Evolutionary conservation across 129 eudicot species (phyloP).

Genomic region (Flaveria sonorensis): DNA sequence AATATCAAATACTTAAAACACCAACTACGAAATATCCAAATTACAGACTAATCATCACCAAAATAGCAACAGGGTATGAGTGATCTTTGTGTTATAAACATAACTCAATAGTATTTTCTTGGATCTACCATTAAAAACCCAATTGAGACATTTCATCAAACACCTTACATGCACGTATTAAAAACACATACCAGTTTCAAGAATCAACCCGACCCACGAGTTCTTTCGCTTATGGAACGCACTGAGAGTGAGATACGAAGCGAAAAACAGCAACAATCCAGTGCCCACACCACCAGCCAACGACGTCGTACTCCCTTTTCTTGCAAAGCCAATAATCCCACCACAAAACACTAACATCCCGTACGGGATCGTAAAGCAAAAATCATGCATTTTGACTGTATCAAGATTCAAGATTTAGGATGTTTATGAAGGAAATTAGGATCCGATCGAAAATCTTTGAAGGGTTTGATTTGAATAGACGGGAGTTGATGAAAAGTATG

Average conservation of each 20-base stretch:
- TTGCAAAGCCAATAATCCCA: constrained; percentile 78
- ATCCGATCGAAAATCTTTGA: constrained; percentile 28
- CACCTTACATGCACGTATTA: constrained; percentile 2
- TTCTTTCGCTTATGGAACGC: constrained; percentile 76
- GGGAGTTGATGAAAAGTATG: not conserved
- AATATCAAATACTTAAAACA: not conserved
- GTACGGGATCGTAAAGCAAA: constrained; percentile 96
- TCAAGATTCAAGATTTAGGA: constrained; percentile 6
- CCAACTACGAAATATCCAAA: not conserved
- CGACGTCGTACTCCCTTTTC: constrained; percentile 77
- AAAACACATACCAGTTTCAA: constrained; percentile 60
- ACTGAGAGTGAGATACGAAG: constrained; percentile 83
- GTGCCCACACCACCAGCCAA: constrained; percentile 82
- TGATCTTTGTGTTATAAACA: not conserved
- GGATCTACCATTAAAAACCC: not conserved
- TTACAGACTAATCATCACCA: no score
- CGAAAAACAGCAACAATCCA: constrained; percentile 72
- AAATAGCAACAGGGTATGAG: not conserved
- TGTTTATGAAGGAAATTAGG: constrained; percentile 17
- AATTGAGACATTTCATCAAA: constrained; percentile 22
- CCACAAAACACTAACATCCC: constrained; percentile 76
- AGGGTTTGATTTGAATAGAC: constrained; percentile 18
- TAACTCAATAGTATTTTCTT: not conserved
- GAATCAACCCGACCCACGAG: constrained; percentile 66
- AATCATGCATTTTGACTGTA: constrained; percentile 75